These are phyloP conservation scores for Fusarium vanettenii DNA, from an alignment of 2,329 filamentous ascomycete species.

Conservation along the genomic window DNA sequence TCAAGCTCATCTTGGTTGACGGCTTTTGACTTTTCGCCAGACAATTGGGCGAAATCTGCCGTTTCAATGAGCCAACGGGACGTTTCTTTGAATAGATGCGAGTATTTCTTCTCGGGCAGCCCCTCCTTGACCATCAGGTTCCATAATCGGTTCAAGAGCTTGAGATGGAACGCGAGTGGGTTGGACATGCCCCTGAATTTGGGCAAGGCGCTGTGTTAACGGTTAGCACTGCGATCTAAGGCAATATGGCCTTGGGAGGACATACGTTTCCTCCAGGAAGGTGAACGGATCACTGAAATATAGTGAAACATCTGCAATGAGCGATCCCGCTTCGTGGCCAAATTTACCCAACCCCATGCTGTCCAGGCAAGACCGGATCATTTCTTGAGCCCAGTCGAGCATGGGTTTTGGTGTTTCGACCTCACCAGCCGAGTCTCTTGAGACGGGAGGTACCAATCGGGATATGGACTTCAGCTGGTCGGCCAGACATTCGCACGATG, in stretches of 20 bases:
- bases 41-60: background rate
- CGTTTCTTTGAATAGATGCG: background rate
- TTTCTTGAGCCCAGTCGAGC: background rate
- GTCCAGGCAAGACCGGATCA: background rate
- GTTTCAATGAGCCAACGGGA: background rate
- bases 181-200: background rate
- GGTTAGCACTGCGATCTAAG: background rate
- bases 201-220: background rate
- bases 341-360: background rate
- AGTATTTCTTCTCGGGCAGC: too few relatives aligned
- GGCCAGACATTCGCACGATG: background rate
- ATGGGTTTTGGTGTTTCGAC: background rate
- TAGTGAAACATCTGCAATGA: background rate
- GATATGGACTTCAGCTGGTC: background rate
- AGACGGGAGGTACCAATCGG: background rate
- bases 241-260: background rate
- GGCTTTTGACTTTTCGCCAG: background rate
- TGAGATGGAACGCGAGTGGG: background rate
- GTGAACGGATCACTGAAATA: background rate
- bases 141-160: background rate
- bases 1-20: background rate
- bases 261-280: background rate
- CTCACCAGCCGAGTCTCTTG: background rate
- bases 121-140: background rate
- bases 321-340: background rate